Conservation (phyloP, 2,329 filamentous ascomycete genomes). For the Alternaria ethzedia region DNA sequence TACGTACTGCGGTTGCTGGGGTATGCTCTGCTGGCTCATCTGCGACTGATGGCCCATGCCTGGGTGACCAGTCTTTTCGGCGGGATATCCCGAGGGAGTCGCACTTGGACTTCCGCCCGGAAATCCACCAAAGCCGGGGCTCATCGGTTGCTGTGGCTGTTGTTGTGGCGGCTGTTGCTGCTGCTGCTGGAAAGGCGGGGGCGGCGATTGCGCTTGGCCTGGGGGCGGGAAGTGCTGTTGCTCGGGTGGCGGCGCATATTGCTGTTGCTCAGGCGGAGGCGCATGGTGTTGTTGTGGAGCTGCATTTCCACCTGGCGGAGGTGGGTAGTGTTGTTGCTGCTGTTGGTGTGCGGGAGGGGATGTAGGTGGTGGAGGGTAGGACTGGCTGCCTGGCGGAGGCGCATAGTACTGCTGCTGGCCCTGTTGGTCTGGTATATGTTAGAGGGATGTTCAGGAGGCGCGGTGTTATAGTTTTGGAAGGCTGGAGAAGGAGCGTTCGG, state of each 20-base stretch:
- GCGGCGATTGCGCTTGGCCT: conserved; percentile 25
- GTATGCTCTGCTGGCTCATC: conserved; percentile 31
- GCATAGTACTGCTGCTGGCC: conserved; percentile 48
- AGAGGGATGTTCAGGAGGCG: background rate
- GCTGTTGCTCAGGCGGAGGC: conserved; percentile 38
- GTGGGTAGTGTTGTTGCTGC: conserved; percentile 42
- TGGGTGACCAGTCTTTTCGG: conserved; percentile 33
- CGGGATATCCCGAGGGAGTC: conserved; percentile 15
- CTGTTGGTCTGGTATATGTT: conserved; percentile 29
- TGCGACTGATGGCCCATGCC: conserved; percentile 38
- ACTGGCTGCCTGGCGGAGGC: conserved; percentile 43
- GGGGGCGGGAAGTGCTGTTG: conserved; percentile 39
- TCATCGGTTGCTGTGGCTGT: conserved; percentile 27
- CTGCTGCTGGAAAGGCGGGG: conserved; percentile 30
- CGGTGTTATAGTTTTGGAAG: background rate
- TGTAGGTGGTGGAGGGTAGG: conserved; percentile 46
- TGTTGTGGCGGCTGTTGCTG: conserved; percentile 25
- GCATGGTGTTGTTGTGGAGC: conserved; percentile 33
- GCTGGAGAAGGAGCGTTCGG: background rate
- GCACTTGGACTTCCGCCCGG: conserved; percentile 33
- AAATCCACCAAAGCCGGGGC: conserved; percentile 35
- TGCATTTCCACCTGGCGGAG: conserved; percentile 29
- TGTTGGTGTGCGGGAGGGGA: conserved; percentile 39
- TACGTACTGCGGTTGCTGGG: conserved; percentile 41
- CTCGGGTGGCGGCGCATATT: conserved; percentile 43